A percentile compares a stretch with the other conserved stretches of the same genome.
phyloP scores from a whole-genome alignment of 257 asterid species.

The Solanum lycopersicoides region DNA sequence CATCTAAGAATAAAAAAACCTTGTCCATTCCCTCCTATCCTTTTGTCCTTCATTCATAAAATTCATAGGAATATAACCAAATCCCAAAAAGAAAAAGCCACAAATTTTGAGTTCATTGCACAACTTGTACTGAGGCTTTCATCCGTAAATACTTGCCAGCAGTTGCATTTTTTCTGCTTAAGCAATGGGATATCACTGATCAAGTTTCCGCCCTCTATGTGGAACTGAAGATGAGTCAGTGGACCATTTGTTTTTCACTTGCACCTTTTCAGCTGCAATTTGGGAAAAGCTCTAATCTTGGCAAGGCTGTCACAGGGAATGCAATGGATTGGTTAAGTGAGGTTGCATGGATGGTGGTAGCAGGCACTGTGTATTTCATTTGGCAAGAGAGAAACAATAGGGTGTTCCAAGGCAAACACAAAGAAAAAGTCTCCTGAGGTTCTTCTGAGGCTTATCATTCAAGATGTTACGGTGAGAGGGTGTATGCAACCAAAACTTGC shows the following conservation, averaged over 20 bases:
- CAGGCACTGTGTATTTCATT: neutral
- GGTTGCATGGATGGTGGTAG: neutral
- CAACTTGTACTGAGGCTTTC: neutral
- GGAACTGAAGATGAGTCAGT: neutral
- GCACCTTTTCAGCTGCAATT: neutral
- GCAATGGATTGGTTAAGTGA: neutral
- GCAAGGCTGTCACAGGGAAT: neutral
- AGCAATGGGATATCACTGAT: neutral
- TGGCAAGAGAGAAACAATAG: neutral
- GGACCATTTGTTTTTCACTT: neutral
- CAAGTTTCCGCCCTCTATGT: neutral
- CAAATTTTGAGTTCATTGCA: neutral
- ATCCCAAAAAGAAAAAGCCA: neutral
- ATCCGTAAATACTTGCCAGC: neutral
- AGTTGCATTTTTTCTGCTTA: neutral
- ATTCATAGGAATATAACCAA: neutral
- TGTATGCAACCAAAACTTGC: neutral
- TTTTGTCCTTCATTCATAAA: neutral
- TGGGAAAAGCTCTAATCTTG: neutral
- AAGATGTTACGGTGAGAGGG: neutral
- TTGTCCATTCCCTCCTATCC: neutral
- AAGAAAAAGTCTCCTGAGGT: neutral
- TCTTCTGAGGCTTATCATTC: neutral
- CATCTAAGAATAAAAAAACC: neutral
- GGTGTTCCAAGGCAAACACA: neutral